Conservation (phyloP, 192 early-diverging fungal genomes). For the Globomyces pollinis-pini region DNA sequence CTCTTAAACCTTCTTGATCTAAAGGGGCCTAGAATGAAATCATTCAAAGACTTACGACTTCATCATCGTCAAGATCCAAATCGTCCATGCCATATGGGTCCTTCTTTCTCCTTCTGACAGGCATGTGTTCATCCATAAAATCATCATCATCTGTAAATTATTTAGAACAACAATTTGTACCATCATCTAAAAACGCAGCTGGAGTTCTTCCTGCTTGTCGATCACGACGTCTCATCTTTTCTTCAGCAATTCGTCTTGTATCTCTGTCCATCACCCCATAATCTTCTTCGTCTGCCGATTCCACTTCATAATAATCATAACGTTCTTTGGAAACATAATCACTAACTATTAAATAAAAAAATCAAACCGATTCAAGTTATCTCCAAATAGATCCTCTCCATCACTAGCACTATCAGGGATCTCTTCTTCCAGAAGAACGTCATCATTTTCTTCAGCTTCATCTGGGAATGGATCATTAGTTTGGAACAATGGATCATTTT, state of each 20-base stretch:
- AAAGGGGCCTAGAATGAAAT: slow-evolving; percentile 19
- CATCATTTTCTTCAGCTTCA: neutral
- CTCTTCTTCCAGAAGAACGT: neutral
- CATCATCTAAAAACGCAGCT: slow-evolving; percentile 81
- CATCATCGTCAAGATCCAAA: slow-evolving; percentile 54
- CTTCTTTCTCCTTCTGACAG: slow-evolving; percentile 37
- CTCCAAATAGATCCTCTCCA: slow-evolving; percentile 89
- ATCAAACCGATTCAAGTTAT: slow-evolving; percentile 68
- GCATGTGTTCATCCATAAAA: slow-evolving; percentile 34
- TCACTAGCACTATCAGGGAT: slow-evolving; percentile 37
- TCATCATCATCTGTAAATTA: slow-evolving; percentile 30
- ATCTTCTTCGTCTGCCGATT: slow-evolving; percentile 70
- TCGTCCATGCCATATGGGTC: slow-evolving; percentile 42
- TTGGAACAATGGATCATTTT: too few relatives aligned
- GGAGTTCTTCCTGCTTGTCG: slow-evolving; percentile 76
- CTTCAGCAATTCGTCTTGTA: slow-evolving; percentile 66
- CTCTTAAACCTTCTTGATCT: slow-evolving; percentile 69
- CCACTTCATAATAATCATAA: slow-evolving; percentile 72
- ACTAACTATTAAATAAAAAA: slow-evolving; percentile 22
- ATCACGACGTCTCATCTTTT: slow-evolving; percentile 72
- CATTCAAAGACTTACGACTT: slow-evolving; percentile 24
- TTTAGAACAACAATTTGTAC: slow-evolving; percentile 35
- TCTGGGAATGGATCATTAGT: neutral
- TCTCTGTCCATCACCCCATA: slow-evolving; percentile 67
- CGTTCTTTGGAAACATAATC: slow-evolving; percentile 72